A percentile compares a stretch with the other conserved stretches of the same genome.
Conservation (phyloP, 1,284 basidiomycete species). For the Schizophyllum commune region DNA sequence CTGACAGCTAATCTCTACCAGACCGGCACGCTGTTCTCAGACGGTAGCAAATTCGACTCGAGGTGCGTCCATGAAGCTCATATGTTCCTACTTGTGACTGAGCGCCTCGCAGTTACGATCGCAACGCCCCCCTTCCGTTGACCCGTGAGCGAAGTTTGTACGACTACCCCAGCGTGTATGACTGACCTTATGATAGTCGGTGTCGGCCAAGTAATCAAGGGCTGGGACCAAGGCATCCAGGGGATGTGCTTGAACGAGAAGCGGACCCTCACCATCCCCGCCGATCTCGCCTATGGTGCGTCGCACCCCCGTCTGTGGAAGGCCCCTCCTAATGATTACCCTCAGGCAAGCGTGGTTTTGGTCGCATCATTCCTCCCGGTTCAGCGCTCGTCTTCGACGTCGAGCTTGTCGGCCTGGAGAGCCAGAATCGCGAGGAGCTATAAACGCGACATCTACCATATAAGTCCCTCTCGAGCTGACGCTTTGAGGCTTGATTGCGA, state of each 20-base stretch:
- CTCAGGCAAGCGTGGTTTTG: constrained; percentile 69
- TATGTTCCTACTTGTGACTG: background rate
- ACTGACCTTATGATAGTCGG: constrained; percentile 45
- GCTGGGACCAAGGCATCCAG: constrained; percentile 73
- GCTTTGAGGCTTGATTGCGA: background rate
- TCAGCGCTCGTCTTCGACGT: constrained; percentile 87
- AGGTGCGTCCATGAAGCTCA: constrained; percentile 36
- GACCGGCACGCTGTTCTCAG: constrained; percentile 69
- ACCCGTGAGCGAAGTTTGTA: constrained; percentile 41
- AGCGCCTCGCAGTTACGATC: constrained; percentile 45
- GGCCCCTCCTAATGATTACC: background rate
- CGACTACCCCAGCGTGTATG: background rate
- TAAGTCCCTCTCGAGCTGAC: background rate
- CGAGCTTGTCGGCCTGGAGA: constrained; percentile 58
- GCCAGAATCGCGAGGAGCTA: background rate
- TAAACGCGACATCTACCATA: background rate
- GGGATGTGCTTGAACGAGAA: constrained; percentile 91
- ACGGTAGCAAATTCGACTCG: constrained; percentile 78
- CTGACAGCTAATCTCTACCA: constrained; percentile 20
- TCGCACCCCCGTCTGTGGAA: too few relatives aligned
- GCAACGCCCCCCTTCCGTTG: constrained; percentile 57
- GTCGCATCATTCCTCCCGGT: constrained; percentile 73
- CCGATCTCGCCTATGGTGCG: constrained; percentile 75
- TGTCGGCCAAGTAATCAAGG: constrained; percentile 72
- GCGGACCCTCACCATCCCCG: constrained; percentile 83